These are phyloP conservation scores for Galeopsis tetrahit DNA, from an alignment of 257 asterid species.

Conservation along the genomic window DNA sequence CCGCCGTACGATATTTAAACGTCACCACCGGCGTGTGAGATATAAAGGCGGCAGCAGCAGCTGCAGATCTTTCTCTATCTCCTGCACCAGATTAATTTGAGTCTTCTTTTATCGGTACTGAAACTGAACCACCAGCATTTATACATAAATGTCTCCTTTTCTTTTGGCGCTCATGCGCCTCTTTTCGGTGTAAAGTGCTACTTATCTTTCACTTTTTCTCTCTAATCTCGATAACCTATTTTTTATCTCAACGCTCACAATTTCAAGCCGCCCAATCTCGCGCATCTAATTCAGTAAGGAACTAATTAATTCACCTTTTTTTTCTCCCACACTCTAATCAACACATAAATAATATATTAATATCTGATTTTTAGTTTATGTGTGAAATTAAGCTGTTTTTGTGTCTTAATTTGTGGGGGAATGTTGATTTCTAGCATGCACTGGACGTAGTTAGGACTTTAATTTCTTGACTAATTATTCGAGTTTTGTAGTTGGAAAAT, in stretches of 20 bases:
- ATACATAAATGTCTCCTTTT: no score
- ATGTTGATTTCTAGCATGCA: conserved; percentile 44
- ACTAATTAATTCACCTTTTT: conserved; percentile 22
- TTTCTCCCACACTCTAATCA: not conserved
- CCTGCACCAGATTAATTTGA: no score
- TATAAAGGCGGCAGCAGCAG: no score
- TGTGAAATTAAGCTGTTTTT: not conserved
- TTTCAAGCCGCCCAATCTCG: conserved; percentile 33
- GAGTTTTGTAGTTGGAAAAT: conserved; percentile 32
- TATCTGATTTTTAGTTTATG: not conserved
- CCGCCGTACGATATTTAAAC: no score
- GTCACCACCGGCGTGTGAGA: no score
- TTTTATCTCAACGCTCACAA: conserved; percentile 44
- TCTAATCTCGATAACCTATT: conserved; percentile 40
- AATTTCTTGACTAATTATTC: conserved; percentile 34
- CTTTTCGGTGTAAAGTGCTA: no score
- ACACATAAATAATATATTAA: no score
- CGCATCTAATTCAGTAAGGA: conserved; percentile 42
- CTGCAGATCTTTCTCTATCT: no score
- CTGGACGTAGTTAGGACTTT: conserved; percentile 35
- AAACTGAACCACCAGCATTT: no score
- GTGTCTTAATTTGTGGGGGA: conserved; percentile 9
- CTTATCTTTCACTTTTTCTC: not conserved
- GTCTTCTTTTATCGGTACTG: no score
- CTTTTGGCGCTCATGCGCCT: no score